A percentile compares a stretch with the other conserved stretches of the same genome.
phyloP scores from a whole-genome alignment of 1,139 yeast genomes.

The Yamadazyma dendronema region DNA sequence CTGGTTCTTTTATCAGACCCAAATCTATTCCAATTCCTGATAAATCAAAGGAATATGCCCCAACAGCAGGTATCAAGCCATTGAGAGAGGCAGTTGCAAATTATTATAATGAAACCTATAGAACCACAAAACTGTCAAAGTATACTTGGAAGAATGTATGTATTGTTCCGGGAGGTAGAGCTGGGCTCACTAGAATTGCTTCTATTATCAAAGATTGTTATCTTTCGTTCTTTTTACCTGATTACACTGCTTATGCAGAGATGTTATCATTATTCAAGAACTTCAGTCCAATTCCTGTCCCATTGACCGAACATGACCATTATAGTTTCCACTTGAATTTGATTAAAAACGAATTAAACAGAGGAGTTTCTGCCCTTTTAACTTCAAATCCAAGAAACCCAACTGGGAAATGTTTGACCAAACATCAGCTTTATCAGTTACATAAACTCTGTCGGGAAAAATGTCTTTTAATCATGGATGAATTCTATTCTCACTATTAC shows the following conservation, averaged over 20 bases:
- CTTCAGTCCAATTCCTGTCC: conserved; percentile 68
- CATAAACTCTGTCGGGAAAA: conserved; percentile 58
- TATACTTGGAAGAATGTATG: conserved; percentile 67
- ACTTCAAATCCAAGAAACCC: conserved; percentile 71
- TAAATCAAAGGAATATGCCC: conserved; percentile 58
- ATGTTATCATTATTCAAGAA: conserved; percentile 66
- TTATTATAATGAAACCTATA: conserved; percentile 56
- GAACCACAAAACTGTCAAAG: conserved; percentile 49
- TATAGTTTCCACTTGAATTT: conserved; percentile 59
- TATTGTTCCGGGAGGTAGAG: conserved; percentile 70
- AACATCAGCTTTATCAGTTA: conserved; percentile 49
- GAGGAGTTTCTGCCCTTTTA: conserved; percentile 62
- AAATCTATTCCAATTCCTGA: conserved; percentile 50
- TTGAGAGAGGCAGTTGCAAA: conserved; percentile 64
- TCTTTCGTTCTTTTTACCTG: conserved; percentile 63
- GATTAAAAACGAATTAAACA: conserved; percentile 52
- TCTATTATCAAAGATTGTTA: conserved; percentile 63
- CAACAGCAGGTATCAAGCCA: conserved; percentile 61
- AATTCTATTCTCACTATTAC: conserved; percentile 62
- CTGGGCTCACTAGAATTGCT: conserved; percentile 67
- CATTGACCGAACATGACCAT: conserved; percentile 58
- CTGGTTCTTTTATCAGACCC: conserved; percentile 63
- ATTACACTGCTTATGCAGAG: conserved; percentile 72
- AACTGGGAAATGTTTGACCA: conserved; percentile 58
- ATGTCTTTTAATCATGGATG: conserved; percentile 67